phyloP scores from a whole-genome alignment of 441 rosid genomes.

The Hypseocharis bilobata region DNA sequence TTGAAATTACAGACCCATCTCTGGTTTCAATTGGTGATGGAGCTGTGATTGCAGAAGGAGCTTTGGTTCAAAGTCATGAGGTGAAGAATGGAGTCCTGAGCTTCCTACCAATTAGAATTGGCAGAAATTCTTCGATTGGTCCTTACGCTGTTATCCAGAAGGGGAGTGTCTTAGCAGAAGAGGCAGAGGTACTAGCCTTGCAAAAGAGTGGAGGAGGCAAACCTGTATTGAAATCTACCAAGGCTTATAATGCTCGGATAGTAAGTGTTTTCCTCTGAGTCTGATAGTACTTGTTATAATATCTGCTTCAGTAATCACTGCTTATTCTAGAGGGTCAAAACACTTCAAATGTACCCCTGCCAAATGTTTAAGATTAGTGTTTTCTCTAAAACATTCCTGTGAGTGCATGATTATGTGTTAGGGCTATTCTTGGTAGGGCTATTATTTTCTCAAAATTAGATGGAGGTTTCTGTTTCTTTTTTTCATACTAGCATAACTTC shows the following conservation, averaged over 20 bases:
- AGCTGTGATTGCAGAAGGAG: conserved; percentile 56
- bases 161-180: conserved; percentile 45
- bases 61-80: conserved; percentile 56
- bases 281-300: neutral
- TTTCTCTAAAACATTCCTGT: neutral
- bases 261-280: conserved; percentile 21
- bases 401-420: no score
- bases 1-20: conserved; percentile 56
- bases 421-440: no score
- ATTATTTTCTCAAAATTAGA: no score
- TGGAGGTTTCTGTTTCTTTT: no score
- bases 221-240: conserved; percentile 23
- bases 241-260: conserved; percentile 25
- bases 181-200: conserved; percentile 38
- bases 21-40: conserved; percentile 58
- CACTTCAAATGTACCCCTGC: neutral
- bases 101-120: conserved; percentile 42
- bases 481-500: no score
- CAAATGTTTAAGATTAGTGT: neutral
- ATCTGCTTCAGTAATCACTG: neutral
- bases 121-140: conserved; percentile 42
- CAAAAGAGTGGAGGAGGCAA: conserved; percentile 46
- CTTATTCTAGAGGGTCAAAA: neutral
- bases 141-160: conserved; percentile 58
- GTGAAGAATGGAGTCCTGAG: conserved; percentile 48